Evolutionary conservation across 805 yeast genomes (phyloP).

Genomic region (Tanozyma kutaoensis): DNA sequence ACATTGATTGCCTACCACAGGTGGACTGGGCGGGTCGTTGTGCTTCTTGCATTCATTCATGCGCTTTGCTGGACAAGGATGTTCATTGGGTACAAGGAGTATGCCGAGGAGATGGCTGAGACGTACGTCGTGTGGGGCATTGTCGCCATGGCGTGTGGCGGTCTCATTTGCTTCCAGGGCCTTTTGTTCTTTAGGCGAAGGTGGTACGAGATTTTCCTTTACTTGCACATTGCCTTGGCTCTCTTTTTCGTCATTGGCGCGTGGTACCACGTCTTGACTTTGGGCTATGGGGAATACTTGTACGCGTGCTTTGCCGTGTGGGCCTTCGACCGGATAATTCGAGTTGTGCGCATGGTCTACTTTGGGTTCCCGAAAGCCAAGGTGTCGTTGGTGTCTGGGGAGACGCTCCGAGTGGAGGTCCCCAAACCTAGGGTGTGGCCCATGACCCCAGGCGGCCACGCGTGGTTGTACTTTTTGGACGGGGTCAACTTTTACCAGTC

Average conservation of each 20-base stretch:
- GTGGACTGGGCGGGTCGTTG: constrained; percentile 5
- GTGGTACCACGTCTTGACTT: constrained; percentile 5
- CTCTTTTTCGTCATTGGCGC: constrained; percentile 9
- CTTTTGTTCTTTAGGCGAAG: constrained; percentile 7
- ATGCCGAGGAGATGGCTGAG: constrained; percentile 1
- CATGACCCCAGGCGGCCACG: constrained; percentile 26
- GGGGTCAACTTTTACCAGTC: constrained; percentile 27
- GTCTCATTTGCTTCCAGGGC: constrained; percentile 7
- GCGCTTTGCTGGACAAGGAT: constrained; percentile 1
- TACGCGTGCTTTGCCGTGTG: constrained; percentile 11
- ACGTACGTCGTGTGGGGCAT: constrained; percentile 5
- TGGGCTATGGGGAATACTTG: constrained; percentile 3
- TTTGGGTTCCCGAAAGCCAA: constrained; percentile 24
- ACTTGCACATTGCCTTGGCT: constrained; percentile 11
- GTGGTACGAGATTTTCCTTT: constrained; percentile 11
- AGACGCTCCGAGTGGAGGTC: constrained; percentile 21
- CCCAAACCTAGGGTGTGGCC: constrained; percentile 25
- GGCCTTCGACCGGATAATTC: constrained; percentile 19
- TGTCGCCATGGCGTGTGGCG: constrained; percentile 4
- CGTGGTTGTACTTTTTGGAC: constrained; percentile 21
- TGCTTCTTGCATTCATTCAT: constrained; percentile 5
- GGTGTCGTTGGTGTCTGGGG: constrained; percentile 17
- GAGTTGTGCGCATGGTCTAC: constrained; percentile 13
- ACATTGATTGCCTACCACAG: constrained; percentile 5
- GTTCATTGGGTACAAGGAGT: neutral